A percentile compares a stretch with the other conserved stretches of the same genome.
These are phyloP conservation scores for Butyriboletus loyo DNA, from an alignment of 768 basidiomycete genomes.

Conservation along the genomic window DNA sequence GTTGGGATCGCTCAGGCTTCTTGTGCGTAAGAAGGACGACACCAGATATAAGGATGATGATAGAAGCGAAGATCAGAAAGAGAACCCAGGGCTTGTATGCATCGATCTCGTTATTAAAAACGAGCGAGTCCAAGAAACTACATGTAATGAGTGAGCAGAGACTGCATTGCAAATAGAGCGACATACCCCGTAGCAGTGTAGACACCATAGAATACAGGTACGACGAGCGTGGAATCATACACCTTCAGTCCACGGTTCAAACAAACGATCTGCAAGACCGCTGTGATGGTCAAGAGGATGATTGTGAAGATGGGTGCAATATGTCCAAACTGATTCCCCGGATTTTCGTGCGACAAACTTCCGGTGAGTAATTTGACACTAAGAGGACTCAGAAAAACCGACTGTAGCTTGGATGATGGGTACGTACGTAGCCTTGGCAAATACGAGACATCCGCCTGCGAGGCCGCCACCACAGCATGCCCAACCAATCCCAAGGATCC, in stretches of 20 bases:
- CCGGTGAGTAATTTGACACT: slow-evolving; percentile 82
- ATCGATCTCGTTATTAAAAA: slow-evolving; percentile 83
- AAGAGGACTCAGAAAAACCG: slow-evolving; percentile 7
- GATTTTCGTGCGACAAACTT: slow-evolving; percentile 72
- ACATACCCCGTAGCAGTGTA: slow-evolving; percentile 80
- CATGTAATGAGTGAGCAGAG: slow-evolving; percentile 4
- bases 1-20: slow-evolving; percentile 60
- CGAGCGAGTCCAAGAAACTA: slow-evolving; percentile 61
- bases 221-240: slow-evolving; percentile 88
- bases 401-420: neutral
- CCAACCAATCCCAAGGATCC: slow-evolving; percentile 93
- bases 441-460: slow-evolving; percentile 86
- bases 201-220: slow-evolving; percentile 92
- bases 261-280: slow-evolving; percentile 87
- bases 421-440: slow-evolving; percentile 51
- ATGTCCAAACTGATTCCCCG: slow-evolving; percentile 86
- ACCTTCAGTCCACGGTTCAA: slow-evolving; percentile 87
- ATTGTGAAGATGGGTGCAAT: slow-evolving; percentile 76
- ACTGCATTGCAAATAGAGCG: neutral
- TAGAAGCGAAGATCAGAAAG: slow-evolving; percentile 84
- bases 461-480: slow-evolving; percentile 89
- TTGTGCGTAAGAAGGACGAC: slow-evolving; percentile 94
- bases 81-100: slow-evolving; percentile 89
- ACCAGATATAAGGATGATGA: slow-evolving; percentile 81
- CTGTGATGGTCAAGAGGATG: slow-evolving; percentile 59